These are phyloP conservation scores for Agrocybe praecox DNA, from an alignment of 768 basidiomycete species.

Conservation along the genomic window DNA sequence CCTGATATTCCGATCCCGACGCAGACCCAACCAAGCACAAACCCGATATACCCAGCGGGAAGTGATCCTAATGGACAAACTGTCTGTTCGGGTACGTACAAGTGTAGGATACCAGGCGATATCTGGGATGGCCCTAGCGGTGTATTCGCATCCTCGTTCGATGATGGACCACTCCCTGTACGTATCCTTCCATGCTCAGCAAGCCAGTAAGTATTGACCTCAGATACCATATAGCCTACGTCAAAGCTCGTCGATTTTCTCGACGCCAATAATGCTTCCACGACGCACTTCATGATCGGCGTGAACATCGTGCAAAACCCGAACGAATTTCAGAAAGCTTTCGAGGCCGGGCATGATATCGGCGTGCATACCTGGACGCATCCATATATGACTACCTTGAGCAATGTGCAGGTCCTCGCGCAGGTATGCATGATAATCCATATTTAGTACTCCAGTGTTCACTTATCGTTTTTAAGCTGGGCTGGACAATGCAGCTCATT, in stretches of 20 bases:
- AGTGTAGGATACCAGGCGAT: conserved; percentile 63
- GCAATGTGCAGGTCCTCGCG: conserved; percentile 67
- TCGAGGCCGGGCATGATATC: conserved; percentile 47
- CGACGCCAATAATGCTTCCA: conserved; percentile 55
- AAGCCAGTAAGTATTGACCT: not conserved
- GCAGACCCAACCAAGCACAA: conserved; percentile 27
- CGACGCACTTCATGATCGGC: conserved; percentile 94
- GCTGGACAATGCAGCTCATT: conserved; percentile 81
- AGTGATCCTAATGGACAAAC: conserved; percentile 43
- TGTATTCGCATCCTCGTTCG: conserved; percentile 67
- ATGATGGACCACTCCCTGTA: conserved; percentile 73
- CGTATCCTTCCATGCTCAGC: conserved; percentile 9
- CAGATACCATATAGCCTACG: conserved; percentile 32
- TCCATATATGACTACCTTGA: conserved; percentile 79
- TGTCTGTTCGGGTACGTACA: conserved; percentile 80
- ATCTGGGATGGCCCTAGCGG: conserved; percentile 80
- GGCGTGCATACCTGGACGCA: conserved; percentile 72
- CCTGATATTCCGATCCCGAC: conserved; percentile 64
- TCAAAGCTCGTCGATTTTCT: conserved; percentile 66
- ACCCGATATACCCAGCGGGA: conserved; percentile 49
- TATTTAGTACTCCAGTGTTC: no score
- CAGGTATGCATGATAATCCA: conserved; percentile 27
- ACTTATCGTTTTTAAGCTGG: conserved; percentile 39
- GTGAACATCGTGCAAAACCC: conserved; percentile 67
- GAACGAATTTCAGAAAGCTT: conserved; percentile 54